Conservation (phyloP, 2,329 filamentous ascomycete species). For the Ophiocordyceps camponoti-rufipedis region DNA sequence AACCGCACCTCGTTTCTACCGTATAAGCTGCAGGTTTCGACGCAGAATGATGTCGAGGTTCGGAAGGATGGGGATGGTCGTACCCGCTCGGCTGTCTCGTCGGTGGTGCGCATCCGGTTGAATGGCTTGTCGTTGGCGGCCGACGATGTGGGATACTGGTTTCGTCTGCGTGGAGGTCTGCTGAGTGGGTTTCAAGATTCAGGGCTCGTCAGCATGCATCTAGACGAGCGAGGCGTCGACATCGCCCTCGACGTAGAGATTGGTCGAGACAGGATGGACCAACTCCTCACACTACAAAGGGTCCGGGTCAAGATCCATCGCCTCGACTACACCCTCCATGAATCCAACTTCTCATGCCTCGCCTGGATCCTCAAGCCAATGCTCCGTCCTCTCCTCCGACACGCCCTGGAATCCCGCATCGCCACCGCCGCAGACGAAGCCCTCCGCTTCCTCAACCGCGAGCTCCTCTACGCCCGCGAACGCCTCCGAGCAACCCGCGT, state of each 20-base stretch:
- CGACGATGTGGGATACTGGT: constrained; percentile 78
- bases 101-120: constrained; percentile 58
- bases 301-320: constrained; percentile 77
- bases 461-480: constrained; percentile 74
- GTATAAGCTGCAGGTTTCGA: constrained; percentile 63
- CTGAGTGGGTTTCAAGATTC: constrained; percentile 56
- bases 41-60: constrained; percentile 73
- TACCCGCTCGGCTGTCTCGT: constrained; percentile 49
- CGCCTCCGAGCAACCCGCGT: constrained; percentile 72
- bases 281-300: constrained; percentile 58
- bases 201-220: constrained; percentile 68
- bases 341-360: constrained; percentile 59
- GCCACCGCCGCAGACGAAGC: constrained; percentile 51
- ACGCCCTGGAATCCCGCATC: constrained; percentile 62
- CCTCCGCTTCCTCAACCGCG: constrained; percentile 60
- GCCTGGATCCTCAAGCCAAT: constrained; percentile 75
- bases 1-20: constrained; percentile 82
- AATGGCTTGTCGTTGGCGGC: constrained; percentile 71
- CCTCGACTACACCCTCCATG: constrained; percentile 58
- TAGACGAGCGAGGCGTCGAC: constrained; percentile 78
- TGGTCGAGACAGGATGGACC: constrained; percentile 57
- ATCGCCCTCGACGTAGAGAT: constrained; percentile 74
- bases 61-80: constrained; percentile 43
- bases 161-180: constrained; percentile 60
- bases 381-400: constrained; percentile 61